Conservation (phyloP, 768 basidiomycete species). For the Russula ochroleuca region DNA sequence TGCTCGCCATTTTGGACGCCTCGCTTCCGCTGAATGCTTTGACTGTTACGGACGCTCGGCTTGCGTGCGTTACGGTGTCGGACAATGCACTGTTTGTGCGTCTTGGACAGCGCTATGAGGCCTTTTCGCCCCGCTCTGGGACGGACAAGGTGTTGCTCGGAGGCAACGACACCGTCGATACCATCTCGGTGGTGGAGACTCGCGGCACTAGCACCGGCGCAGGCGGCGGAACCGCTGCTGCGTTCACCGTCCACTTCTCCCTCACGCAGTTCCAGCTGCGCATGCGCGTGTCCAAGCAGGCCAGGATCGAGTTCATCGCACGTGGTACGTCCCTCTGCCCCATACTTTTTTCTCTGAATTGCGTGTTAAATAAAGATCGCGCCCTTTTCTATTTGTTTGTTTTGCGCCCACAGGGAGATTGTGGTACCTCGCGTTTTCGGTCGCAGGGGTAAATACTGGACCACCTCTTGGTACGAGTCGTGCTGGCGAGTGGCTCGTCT, state of each 20-base stretch:
- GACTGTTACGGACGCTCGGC: conserved; percentile 58
- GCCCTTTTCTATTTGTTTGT: no score
- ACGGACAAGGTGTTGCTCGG: conserved; percentile 46
- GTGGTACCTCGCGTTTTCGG: conserved; percentile 22
- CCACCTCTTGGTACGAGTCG: neutral
- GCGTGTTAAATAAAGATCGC: neutral
- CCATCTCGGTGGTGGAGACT: conserved; percentile 51
- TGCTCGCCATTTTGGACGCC: conserved; percentile 51
- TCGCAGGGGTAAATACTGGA: conserved; percentile 1
- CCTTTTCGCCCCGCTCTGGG: conserved; percentile 47
- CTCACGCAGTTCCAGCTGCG: conserved; percentile 62
- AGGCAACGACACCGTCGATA: conserved; percentile 37
- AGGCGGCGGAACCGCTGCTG: conserved; percentile 30
- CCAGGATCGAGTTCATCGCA: conserved; percentile 64
- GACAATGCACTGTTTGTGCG: conserved; percentile 60
- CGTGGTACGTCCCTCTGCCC: conserved; percentile 36
- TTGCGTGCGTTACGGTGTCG: conserved; percentile 60
- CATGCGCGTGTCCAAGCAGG: conserved; percentile 57
- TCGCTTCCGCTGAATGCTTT: conserved; percentile 42
- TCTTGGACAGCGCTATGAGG: conserved; percentile 45
- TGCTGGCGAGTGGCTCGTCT: conserved; percentile 22
- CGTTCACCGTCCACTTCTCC: conserved; percentile 51
- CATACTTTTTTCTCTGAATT: neutral
- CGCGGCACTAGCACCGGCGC: conserved; percentile 37
- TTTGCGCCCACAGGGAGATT: conserved; percentile 11